These are phyloP conservation scores for Alternaria brassicicola DNA, from an alignment of 2,329 filamentous ascomycete genomes.

Conservation along the genomic window DNA sequence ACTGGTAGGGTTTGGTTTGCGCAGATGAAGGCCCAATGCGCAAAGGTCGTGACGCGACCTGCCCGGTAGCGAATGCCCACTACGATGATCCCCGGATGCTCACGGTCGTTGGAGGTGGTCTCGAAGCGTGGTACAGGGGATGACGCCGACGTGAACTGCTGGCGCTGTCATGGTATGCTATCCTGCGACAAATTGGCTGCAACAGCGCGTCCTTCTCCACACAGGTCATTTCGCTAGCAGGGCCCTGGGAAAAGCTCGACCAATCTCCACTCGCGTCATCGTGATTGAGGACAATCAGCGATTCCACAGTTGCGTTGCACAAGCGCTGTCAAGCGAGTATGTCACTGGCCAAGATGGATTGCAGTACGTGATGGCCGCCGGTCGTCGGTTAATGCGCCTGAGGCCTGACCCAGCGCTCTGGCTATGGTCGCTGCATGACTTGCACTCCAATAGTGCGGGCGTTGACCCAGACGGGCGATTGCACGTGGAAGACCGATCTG, in stretches of 20 bases:
- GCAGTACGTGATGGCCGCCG: slow-evolving; percentile 21
- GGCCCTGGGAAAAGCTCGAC: slow-evolving; percentile 26
- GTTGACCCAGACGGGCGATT: slow-evolving; percentile 22
- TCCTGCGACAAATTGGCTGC: slow-evolving; percentile 43
- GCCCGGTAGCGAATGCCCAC: slow-evolving; percentile 12
- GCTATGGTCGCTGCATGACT: slow-evolving; percentile 41
- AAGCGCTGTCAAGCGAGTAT: slow-evolving; percentile 27
- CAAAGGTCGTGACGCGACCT: slow-evolving; percentile 17
- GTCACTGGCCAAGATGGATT: slow-evolving; percentile 24
- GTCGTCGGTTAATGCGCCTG: slow-evolving; percentile 27
- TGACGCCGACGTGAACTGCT: slow-evolving; percentile 25
- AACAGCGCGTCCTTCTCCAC: slow-evolving; percentile 45
- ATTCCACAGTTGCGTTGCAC: slow-evolving; percentile 28
- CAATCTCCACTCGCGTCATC: slow-evolving; percentile 39
- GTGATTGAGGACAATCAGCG: slow-evolving; percentile 21
- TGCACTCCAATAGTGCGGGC: slow-evolving; percentile 31
- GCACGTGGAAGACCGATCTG: slow-evolving; percentile 37
- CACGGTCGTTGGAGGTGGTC: slow-evolving; percentile 14
- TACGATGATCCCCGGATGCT: slow-evolving; percentile 13
- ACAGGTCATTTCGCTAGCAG: slow-evolving; percentile 48
- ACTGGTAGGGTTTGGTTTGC: slow-evolving; percentile 16
- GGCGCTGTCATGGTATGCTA: slow-evolving; percentile 26
- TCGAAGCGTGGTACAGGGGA: slow-evolving; percentile 28
- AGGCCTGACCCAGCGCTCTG: slow-evolving; percentile 37
- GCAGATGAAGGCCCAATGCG: slow-evolving; percentile 13